These are phyloP conservation scores for Dillenia suffruticosa DNA, from an alignment of 164 flowering plant species.

Conservation along the genomic window DNA sequence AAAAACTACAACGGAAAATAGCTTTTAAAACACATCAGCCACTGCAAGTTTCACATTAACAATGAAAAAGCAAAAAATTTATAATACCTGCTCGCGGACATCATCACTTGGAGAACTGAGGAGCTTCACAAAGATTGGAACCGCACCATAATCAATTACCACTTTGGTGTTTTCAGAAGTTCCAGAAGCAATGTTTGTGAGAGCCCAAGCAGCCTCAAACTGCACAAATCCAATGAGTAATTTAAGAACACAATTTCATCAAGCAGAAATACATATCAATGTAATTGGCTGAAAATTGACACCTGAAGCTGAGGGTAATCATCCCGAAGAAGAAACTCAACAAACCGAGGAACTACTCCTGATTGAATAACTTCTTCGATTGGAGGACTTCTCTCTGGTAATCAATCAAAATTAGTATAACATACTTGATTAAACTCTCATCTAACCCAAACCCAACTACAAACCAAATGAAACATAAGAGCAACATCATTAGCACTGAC, in stretches of 20 bases:
- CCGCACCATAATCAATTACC: conserved; percentile 75
- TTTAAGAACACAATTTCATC: neutral
- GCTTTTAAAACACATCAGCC: neutral
- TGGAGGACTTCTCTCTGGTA: conserved; percentile 60
- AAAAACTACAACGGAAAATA: neutral
- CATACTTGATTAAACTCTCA: no score
- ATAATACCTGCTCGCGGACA: conserved; percentile 67
- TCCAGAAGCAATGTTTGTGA: conserved; percentile 76
- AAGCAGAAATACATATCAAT: neutral
- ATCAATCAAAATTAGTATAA: neutral
- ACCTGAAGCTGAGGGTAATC: conserved; percentile 74
- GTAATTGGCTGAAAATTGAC: neutral
- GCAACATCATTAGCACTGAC: no score
- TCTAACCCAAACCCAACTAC: no score
- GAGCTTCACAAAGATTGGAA: conserved; percentile 70
- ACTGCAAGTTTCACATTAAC: neutral
- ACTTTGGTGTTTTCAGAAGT: conserved; percentile 69
- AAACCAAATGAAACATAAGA: no score
- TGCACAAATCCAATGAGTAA: conserved; percentile 9
- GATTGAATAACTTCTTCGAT: conserved; percentile 70
- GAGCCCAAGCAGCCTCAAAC: conserved; percentile 93
- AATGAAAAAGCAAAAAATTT: no score
- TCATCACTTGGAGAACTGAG: conserved; percentile 68
- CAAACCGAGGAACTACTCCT: conserved; percentile 74
- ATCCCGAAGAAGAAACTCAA: conserved; percentile 61